Base-by-base conservation (phyloP, 129 eudicot species). In the Flaveria ramosissima region DNA sequence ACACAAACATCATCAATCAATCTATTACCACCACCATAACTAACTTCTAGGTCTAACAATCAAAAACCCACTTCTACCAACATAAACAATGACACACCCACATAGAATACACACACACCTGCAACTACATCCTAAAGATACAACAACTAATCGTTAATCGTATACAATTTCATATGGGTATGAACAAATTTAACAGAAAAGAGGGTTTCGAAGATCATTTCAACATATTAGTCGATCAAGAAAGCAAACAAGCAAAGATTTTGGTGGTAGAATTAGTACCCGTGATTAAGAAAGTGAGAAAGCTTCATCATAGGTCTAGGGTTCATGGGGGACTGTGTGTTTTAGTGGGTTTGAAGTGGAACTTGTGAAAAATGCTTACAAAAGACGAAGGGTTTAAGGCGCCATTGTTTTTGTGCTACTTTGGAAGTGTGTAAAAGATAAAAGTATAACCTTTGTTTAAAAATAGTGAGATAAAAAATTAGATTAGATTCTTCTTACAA, bases 231-330 rank as follows among this genome's bases (percentile, higher is more conserved):
- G 61, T 46, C 26, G 21, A 71, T 16, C 2, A 66, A 39, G 19
- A n/a, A 66, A 19, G 41, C 41, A 36, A 62, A 12, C 4, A 61
- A 53, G 30, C n/a, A 39, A 30, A 30, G 70, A 17, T 17, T 7
- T 9, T 57, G 8, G 23, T 14, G 12, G 73, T 19, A 41, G 39
- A 7, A 48, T 4, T 30, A 27, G n/a, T 79, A 79, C 83, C 83
- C 51, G 15, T 78, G 50, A 63, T 51, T 79, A 7, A 79, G 78
- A 73, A 79, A 11, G 23, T 72, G 78, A 51, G 78, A 72, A 63
- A 79, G 83, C 68, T 79, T 79, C 19, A 72, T 6, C 24, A 36
- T 72, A 7, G 78, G 15, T 72, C 73, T 72, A 79, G 83, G 78
- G 83, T 79, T 79, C 83, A 79, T 79, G 57, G 68, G 15, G 71